Evolutionary conservation across 306 rosid genomes (phyloP).

Genomic region (Cucurbita moschata): DNA sequence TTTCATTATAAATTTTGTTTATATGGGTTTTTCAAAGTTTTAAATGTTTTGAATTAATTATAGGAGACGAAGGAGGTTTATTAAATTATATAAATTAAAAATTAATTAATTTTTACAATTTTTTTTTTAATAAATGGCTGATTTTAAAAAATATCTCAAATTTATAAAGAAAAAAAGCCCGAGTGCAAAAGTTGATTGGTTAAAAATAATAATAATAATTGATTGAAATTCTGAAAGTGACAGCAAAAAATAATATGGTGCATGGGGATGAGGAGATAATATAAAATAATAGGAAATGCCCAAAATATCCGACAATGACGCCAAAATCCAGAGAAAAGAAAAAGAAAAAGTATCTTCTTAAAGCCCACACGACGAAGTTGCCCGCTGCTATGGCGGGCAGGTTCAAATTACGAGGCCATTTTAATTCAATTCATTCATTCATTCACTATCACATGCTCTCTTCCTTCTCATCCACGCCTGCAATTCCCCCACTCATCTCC

Average conservation of each 20-base stretch:
- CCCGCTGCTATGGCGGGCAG: constrained; percentile 28
- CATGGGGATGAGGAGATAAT: background rate
- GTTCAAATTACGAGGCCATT: constrained; percentile 23
- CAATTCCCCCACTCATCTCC: background rate
- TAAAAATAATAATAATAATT: background rate
- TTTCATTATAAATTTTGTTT: too few relatives aligned
- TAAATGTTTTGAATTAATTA: too few relatives aligned
- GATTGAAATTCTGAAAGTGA: background rate
- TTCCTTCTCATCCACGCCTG: background rate
- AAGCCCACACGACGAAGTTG: constrained; percentile 25
- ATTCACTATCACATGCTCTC: background rate
- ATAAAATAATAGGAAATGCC: background rate
- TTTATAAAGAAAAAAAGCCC: background rate
- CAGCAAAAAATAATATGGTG: background rate
- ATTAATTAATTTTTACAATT: too few relatives aligned
- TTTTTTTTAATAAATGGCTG: too few relatives aligned
- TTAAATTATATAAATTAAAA: too few relatives aligned
- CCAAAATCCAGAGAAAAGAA: background rate
- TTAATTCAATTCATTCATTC: background rate
- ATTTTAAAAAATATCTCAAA: background rate
- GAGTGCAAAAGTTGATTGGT: background rate
- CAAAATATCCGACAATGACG: background rate
- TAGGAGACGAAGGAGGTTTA: too few relatives aligned
- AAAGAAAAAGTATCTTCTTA: background rate
- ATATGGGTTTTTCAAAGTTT: too few relatives aligned